Evolutionary conservation across 2,329 filamentous ascomycete genomes (phyloP), one percentile per base, ranked within the genome.

Genomic region (Fusarium kyushuense): DNA sequence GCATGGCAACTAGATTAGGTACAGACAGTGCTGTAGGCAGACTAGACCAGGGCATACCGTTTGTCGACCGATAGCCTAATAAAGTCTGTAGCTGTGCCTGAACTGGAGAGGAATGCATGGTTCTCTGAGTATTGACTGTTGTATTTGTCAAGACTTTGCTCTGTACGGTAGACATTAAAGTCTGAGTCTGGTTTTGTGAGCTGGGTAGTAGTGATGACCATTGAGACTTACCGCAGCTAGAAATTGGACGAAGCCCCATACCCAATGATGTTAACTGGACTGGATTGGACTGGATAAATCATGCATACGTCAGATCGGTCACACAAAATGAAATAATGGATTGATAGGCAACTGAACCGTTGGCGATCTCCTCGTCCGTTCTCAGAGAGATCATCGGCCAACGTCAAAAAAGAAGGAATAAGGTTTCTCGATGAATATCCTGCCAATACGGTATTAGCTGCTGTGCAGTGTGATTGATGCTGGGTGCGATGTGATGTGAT

Each of bases 71-170:
- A 63, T 46, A 41, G 54, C 38, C 48, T 43, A 54, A 27, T 27
- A 60, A 64, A 65, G 51, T 52, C 55, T 59, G 48, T 41, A 35
- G 53, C 51, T 65, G 61, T 58, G 41, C 43, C 52, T 46, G 57
- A 45, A 27, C 48, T 21, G 47, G 32, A 30, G 19, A 43, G 25
- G 27, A 51, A 47, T 54, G 36, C 45, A 51, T 58, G 43, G 53
- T 57, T 67, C 48, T 40, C 41, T 27, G 53, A 40, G 19, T 32
- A 42, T 36, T 69, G 19, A 12, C 27, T 23, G 17, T 42, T 30
- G n/a, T 29, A 47, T 21, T 17, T 43, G 16, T 10, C 30, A 23
- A 17, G 19, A 17, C 6, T 33, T 51, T 25, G 17, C 11, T 54
- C n/a, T n/a, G 36, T 16, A 16, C 14, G 13, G 17, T 12, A 16